These are phyloP conservation scores for Cerrena zonata DNA, from an alignment of 1,284 basidiomycete genomes.

Conservation along the genomic window DNA sequence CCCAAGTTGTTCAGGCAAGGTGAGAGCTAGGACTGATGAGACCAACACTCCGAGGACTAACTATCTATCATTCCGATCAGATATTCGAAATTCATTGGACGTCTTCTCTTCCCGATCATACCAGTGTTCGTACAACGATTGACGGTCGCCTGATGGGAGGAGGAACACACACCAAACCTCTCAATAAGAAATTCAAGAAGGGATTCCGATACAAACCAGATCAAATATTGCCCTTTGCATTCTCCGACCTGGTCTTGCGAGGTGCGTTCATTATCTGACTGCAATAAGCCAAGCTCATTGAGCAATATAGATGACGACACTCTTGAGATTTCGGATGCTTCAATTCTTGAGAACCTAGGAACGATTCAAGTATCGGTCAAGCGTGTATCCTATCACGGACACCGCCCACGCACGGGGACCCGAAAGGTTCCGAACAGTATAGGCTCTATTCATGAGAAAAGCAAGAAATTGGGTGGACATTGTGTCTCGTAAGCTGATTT, in stretches of 20 bases:
- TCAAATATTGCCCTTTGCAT: background rate
- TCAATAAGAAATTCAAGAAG: no score
- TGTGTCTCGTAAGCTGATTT: conserved; percentile 9
- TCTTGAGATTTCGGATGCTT: background rate
- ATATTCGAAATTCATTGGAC: background rate
- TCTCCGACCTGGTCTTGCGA: background rate
- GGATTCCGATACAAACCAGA: background rate
- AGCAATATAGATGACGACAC: conserved; percentile 1
- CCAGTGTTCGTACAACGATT: background rate
- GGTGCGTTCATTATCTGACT: background rate
- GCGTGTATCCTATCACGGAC: background rate
- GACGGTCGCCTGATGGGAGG: background rate
- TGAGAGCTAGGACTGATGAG: background rate
- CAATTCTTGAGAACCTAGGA: background rate
- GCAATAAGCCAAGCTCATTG: background rate
- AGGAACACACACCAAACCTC: background rate
- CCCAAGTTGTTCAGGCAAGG: conserved; percentile 3
- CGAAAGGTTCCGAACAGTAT: background rate
- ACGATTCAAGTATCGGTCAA: background rate
- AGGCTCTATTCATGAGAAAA: conserved; percentile 8
- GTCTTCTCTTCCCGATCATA: no score
- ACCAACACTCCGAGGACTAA: background rate
- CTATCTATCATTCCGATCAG: background rate
- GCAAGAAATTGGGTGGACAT: conserved; percentile 9
- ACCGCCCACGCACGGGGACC: background rate